Evolutionary conservation across 2,329 filamentous ascomycete genomes (phyloP), one percentile per base, ranked within the genome.

Genomic region (Sporothrix pallida): DNA sequence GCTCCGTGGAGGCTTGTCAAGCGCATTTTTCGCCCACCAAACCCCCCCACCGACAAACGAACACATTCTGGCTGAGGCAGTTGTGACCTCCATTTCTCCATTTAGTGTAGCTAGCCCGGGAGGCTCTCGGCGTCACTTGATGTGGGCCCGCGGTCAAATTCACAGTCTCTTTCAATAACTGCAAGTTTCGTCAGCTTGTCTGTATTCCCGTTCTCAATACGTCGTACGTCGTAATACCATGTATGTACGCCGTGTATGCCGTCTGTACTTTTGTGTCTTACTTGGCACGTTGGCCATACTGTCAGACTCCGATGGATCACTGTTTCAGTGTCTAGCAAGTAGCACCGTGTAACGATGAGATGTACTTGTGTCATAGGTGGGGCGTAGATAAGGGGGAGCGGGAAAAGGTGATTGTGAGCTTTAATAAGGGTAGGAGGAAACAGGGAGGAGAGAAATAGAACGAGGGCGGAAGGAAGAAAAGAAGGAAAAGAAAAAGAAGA

Each of bases 61-160:
- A 37, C 31, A 37, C 31, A 37, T 37, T 37, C 31, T 37, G 31
- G 7, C 31, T 37, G 31, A 37, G 31, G 31, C 31, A 37, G 31
- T 37, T 37, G 31, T 37, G 31, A 37, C 31, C 31, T 37, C 46
- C 42, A 65, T 46, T 46, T n/a, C n/a, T n/a, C n/a, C n/a, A n/a
- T n/a, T 10, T 50, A 56, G 67, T 42, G 50, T 20, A 56, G 67
- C 67, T 13, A 37, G 26, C 8, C 10, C 23, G 42, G 31, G 20
- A 31, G 31, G 48, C 26, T 69, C 46, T 69, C 67, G 67, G 52
- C 68, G 52, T 46, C 52, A 58, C 20, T 70, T 44, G 58, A 8
- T 12, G 52, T 70, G 68, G 50, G 13, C 20, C 52, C 42, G 31
- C 37, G 37, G n/a, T n/a, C 37, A 70, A 10, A 26, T 46, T 31